A percentile compares a stretch with the other conserved stretches of the same genome.
phyloP scores from a whole-genome alignment of 495 filamentous ascomycete species.

The Aspergillus heteromorphus region DNA sequence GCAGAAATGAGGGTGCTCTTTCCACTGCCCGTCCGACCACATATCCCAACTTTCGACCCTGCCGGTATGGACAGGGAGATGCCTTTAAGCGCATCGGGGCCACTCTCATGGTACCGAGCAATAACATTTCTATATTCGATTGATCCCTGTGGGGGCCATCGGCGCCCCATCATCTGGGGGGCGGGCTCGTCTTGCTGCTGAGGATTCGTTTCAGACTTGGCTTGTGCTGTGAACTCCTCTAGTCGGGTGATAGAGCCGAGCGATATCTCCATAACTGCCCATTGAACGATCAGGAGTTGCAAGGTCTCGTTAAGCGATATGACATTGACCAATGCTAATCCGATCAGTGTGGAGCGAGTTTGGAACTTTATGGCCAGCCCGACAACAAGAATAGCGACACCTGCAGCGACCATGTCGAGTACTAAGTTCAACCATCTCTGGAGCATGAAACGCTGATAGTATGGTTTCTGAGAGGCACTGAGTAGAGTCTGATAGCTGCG shows the following conservation, averaged over 20 bases:
- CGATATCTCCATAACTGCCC: background rate
- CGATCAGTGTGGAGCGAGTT: background rate
- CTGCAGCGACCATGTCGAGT: background rate
- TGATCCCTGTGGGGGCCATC: background rate
- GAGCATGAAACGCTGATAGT: background rate
- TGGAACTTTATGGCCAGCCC: background rate
- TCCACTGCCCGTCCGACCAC: constrained; percentile 28
- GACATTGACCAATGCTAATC: background rate
- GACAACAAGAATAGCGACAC: background rate
- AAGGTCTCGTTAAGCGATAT: background rate
- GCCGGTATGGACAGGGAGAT: background rate
- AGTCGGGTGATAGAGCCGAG: background rate
- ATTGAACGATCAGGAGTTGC: background rate
- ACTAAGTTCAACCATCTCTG: background rate
- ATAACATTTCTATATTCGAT: background rate
- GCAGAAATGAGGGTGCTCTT: constrained; percentile 34
- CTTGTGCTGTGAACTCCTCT: background rate
- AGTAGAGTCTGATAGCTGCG: background rate
- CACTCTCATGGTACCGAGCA: background rate
- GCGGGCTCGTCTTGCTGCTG: background rate
- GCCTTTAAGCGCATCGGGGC: background rate
- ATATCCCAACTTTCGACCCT: background rate
- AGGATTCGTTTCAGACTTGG: background rate
- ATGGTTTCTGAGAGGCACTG: background rate
- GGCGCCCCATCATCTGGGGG: background rate